A percentile compares a stretch with the other conserved stretches of the same genome.
phyloP scores from a whole-genome alignment of 345 rosid genomes.

The Sonneratia alba region DNA sequence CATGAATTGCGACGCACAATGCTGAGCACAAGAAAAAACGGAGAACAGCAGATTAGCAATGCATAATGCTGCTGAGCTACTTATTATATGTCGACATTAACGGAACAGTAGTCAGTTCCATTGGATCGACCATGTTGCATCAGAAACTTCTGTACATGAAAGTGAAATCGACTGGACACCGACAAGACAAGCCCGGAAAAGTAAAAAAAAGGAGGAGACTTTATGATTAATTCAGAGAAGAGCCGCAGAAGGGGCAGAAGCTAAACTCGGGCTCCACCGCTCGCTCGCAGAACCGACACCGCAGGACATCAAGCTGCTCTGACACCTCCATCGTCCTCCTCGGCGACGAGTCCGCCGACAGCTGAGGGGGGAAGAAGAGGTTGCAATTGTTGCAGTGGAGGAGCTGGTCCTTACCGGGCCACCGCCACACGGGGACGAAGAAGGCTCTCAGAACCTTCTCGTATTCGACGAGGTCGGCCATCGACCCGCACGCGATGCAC shows the following conservation, averaged over 20 bases:
- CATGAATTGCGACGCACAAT: too few relatives aligned
- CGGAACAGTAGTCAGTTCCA: too few relatives aligned
- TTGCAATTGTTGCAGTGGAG: constrained; percentile 51
- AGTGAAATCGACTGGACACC: too few relatives aligned
- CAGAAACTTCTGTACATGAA: too few relatives aligned
- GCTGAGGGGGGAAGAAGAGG: constrained; percentile 47
- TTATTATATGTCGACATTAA: too few relatives aligned
- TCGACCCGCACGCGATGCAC: constrained; percentile 63
- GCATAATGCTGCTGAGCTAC: too few relatives aligned
- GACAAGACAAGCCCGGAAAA: too few relatives aligned
- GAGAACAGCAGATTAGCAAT: too few relatives aligned
- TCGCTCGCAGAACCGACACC: constrained; percentile 60
- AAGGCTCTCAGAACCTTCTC: constrained; percentile 76
- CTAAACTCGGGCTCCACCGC: constrained; percentile 48
- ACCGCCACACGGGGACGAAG: constrained; percentile 82
- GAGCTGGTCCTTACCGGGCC: constrained; percentile 63
- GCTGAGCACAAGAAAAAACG: too few relatives aligned
- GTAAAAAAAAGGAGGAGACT: too few relatives aligned
- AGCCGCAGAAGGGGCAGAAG: constrained; percentile 84
- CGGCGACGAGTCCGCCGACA: constrained; percentile 20
- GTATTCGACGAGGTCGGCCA: constrained; percentile 75
- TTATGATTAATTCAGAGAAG: constrained; percentile 19
- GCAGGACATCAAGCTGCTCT: constrained; percentile 16
- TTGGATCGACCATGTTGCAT: too few relatives aligned
- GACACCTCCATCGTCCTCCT: constrained; percentile 7